Conservation (phyloP, 805 yeast genomes). For the Pichia phayaonensis region DNA sequence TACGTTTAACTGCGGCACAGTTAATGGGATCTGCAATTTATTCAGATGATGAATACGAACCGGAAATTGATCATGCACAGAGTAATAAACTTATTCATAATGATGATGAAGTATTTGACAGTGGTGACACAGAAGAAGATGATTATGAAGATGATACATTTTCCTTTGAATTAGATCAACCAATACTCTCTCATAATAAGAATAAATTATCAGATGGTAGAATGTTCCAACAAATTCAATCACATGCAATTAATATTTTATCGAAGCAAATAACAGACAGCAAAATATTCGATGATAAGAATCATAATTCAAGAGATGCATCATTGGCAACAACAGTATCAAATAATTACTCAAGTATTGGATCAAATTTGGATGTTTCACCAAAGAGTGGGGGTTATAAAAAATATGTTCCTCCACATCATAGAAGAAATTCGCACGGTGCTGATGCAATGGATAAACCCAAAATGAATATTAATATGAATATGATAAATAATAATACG, state of each 20-base stretch:
- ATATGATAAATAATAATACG: neutral
- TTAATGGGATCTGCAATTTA: slow-evolving; percentile 13
- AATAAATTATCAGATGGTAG: neutral
- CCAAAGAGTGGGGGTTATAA: slow-evolving; percentile 11
- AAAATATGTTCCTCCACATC: slow-evolving; percentile 48
- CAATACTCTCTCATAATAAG: neutral
- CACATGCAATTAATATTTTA: slow-evolving; percentile 9
- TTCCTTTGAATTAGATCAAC: slow-evolving; percentile 26
- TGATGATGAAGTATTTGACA: slow-evolving; percentile 3
- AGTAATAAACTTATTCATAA: neutral
- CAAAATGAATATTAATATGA: slow-evolving; percentile 5
- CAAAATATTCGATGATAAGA: slow-evolving; percentile 7
- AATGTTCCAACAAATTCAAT: slow-evolving; percentile 5
- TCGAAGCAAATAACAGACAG: slow-evolving; percentile 13
- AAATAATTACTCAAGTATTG: slow-evolving; percentile 20
- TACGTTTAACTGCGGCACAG: slow-evolving; percentile 13
- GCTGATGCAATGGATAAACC: slow-evolving; percentile 13
- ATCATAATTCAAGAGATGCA: slow-evolving; percentile 20
- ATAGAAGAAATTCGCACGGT: slow-evolving; percentile 33
- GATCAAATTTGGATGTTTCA: slow-evolving; percentile 16
- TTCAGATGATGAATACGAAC: slow-evolving; percentile 27
- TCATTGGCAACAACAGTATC: slow-evolving; percentile 22
- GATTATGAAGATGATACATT: slow-evolving; percentile 29
- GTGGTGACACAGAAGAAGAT: slow-evolving; percentile 1
- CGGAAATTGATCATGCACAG: slow-evolving; percentile 14